These are phyloP conservation scores for Chloris gayana DNA, from an alignment of 176 grass and related monocot species.

Conservation along the genomic window DNA sequence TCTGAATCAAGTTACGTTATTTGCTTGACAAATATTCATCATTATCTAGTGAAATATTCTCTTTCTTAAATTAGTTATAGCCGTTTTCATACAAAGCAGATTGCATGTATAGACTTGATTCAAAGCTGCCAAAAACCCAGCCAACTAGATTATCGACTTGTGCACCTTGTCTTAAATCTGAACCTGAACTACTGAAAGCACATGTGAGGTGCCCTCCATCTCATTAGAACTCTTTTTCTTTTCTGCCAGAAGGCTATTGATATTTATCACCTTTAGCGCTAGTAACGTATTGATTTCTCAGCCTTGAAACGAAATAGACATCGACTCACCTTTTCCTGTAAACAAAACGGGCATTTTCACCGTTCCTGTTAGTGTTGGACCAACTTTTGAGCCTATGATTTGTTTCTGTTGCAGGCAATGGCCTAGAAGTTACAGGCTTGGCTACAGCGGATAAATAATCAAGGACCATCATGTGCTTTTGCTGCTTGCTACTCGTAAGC, in stretches of 20 bases:
- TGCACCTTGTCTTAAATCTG: not conserved
- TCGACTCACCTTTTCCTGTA: not conserved
- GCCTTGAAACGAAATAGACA: not conserved
- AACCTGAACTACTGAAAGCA: not conserved
- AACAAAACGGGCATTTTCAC: not conserved
- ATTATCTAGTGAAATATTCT: not conserved
- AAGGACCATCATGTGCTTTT: not conserved
- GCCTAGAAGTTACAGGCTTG: constrained; percentile 65
- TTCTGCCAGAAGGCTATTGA: not conserved
- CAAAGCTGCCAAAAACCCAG: not conserved
- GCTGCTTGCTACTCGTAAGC: not conserved
- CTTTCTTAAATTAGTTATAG: too few relatives aligned
- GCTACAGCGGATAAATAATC: constrained; percentile 29
- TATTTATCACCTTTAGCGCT: not conserved
- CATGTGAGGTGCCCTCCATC: too few relatives aligned
- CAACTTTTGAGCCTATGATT: not conserved
- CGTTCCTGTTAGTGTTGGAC: not conserved
- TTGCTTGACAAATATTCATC: too few relatives aligned
- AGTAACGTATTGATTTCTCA: not conserved
- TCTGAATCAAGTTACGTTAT: too few relatives aligned
- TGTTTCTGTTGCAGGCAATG: constrained; percentile 64
- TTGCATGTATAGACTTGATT: not conserved
- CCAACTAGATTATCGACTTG: not conserved
- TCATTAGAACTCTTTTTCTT: too few relatives aligned
- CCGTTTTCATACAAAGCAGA: not conserved